Conservation (phyloP, 805 yeast genomes). For the Naumovozyma baii region DNA sequence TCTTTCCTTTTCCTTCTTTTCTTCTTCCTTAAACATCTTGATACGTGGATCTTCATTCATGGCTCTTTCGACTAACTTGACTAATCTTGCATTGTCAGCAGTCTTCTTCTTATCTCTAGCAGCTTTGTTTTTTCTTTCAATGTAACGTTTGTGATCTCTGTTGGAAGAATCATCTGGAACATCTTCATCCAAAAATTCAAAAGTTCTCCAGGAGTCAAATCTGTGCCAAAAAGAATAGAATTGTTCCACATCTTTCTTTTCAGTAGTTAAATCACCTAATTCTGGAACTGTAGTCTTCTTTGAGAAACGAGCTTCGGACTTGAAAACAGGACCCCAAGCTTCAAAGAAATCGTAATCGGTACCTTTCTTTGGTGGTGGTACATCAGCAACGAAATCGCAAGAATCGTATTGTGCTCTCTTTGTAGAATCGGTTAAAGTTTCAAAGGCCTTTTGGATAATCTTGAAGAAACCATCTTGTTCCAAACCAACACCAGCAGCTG, state of each 20-base stretch:
- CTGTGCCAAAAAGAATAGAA: slow-evolving; percentile 90
- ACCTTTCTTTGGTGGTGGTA: slow-evolving; percentile 71
- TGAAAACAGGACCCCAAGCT: slow-evolving; percentile 90
- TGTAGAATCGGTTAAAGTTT: slow-evolving; percentile 71
- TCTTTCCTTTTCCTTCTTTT: slow-evolving; percentile 88
- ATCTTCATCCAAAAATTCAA: slow-evolving; percentile 96
- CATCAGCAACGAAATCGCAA: slow-evolving; percentile 83
- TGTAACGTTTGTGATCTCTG: slow-evolving; percentile 98
- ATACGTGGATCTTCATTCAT: slow-evolving; percentile 90
- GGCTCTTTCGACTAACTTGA: slow-evolving; percentile 81
- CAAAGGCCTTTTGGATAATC: slow-evolving; percentile 94
- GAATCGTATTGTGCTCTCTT: slow-evolving; percentile 94
- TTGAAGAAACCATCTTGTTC: slow-evolving; percentile 96
- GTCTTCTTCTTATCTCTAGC: slow-evolving; percentile 96
- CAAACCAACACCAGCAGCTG: slow-evolving; percentile 71
- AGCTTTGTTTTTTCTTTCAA: slow-evolving; percentile 93
- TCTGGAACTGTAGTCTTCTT: slow-evolving; percentile 81
- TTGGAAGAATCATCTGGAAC: slow-evolving; percentile 98
- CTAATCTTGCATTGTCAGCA: slow-evolving; percentile 86
- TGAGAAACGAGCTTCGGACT: slow-evolving; percentile 83
- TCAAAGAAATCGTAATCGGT: slow-evolving; percentile 72
- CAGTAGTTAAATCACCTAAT: slow-evolving; percentile 57
- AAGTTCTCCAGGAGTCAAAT: slow-evolving; percentile 96
- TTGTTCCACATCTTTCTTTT: slow-evolving; percentile 73
- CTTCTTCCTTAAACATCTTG: slow-evolving; percentile 83